These are phyloP conservation scores for Fragaria vesca DNA, from an alignment of 306 rosid species.

Conservation along the genomic window DNA sequence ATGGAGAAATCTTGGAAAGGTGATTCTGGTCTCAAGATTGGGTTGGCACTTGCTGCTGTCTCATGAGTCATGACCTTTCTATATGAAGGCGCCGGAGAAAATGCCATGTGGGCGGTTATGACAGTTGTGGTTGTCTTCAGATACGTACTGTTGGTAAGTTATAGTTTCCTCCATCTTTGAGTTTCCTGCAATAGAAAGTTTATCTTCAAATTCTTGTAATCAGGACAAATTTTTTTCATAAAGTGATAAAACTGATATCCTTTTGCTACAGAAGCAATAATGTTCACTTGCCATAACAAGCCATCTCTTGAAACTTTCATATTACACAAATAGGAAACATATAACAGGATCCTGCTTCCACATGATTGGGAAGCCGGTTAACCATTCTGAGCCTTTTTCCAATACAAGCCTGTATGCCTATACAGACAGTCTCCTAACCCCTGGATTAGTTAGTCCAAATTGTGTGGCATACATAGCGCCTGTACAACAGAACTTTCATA, in stretches of 20 bases:
- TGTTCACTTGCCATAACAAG: too few species aligned
- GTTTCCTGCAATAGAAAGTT: too few species aligned
- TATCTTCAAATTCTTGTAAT: too few species aligned
- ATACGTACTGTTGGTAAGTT: conserved; percentile 47
- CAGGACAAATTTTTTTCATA: too few species aligned
- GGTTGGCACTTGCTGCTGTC: conserved; percentile 68
- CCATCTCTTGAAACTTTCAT: too few species aligned
- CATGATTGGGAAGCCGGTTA: too few species aligned
- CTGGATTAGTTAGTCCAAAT: neutral
- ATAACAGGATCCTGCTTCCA: too few species aligned
- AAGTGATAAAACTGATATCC: too few species aligned
- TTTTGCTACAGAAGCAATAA: too few species aligned
- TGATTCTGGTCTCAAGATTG: conserved; percentile 46
- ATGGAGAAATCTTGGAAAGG: too few species aligned
- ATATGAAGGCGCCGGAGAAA: conserved; percentile 66
- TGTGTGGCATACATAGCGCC: neutral
- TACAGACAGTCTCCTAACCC: neutral
- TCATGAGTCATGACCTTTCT: conserved; percentile 64
- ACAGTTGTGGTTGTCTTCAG: conserved; percentile 73
- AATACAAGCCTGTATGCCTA: neutral
- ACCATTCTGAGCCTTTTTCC: neutral
- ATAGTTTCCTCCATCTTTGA: too few species aligned
- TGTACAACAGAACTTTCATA: neutral
- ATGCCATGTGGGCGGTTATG: conserved; percentile 77
- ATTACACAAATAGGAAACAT: too few species aligned